Percentiles rank a stretch among this genome's conserved stretches.
Evolutionary conservation across 139 green algal species (phyloP).

Genomic region (Coccomyxa sp.): DNA sequence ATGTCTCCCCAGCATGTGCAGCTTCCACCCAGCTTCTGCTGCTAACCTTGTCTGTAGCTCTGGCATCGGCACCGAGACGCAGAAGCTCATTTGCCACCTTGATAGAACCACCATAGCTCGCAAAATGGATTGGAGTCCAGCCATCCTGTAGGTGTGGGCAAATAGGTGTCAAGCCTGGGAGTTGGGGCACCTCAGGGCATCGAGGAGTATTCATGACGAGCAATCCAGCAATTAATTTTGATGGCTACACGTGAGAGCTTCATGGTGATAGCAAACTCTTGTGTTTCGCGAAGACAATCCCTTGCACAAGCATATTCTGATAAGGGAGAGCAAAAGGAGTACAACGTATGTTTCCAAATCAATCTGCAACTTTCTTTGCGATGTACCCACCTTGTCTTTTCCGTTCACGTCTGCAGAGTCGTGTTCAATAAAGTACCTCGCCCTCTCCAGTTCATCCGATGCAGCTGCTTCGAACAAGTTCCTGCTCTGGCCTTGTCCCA

Average conservation of each 20-base stretch:
- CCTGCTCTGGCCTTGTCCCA: conserved; percentile 7
- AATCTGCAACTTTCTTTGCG: not conserved
- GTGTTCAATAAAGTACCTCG: conserved; percentile 1
- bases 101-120: conserved; percentile 5
- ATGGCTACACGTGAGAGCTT: too few species aligned
- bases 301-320: too few species aligned
- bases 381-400: conserved; percentile 8
- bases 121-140: conserved; percentile 17
- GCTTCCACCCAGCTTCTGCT: not conserved
- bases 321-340: too few species aligned
- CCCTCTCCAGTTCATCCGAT: conserved; percentile 9
- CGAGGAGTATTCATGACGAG: too few species aligned
- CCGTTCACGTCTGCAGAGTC: conserved; percentile 5
- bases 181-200: too few species aligned
- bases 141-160: conserved; percentile 1
- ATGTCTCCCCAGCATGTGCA: not conserved
- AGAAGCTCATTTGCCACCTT: conserved; percentile 10
- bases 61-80: not conserved
- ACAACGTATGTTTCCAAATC: too few species aligned
- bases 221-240: too few species aligned
- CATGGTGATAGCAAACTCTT: too few species aligned
- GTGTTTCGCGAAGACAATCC: too few species aligned
- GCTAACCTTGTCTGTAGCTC: conserved; percentile 11
- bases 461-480: conserved; percentile 8
- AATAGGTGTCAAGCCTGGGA: not conserved